Evolutionary conservation across 2,329 filamentous ascomycete species (phyloP), one percentile per base, ranked within the genome.

Genomic region (Pestalotiopsis sp.): DNA sequence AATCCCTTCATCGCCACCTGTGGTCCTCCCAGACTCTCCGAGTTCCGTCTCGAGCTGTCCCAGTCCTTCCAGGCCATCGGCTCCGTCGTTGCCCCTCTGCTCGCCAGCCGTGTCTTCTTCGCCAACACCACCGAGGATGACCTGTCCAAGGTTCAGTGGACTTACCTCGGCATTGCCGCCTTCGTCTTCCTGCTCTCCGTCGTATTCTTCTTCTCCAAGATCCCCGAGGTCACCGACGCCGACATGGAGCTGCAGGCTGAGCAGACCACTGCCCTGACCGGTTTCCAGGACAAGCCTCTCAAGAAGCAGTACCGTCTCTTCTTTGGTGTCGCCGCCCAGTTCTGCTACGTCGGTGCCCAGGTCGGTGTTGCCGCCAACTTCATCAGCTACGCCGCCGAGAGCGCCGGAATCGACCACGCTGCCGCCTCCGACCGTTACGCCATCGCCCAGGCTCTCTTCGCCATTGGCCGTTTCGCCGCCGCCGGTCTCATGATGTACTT

Each of bases 331-430:
- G 56, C 36, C 13, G 65, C 65, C 27, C 65, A 67, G 65, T 67
- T 67, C 65, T 67, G 65, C 38, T 67, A 67, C 56, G 65, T 67
- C 31, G 65, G 65, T n/a, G 65, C 65, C 25, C 65, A 67, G 38
- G 65, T 67, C 56, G 65, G 65, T 61, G 65, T 67, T n/a, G 65
- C 65, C 52, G 65, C 65, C 65, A 67, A 67, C 56, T 67, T 67
- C 65, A 67, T 67, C 56, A 67, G 25, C 56, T 67, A 59, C 38
- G 56, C 65, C 4, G 65, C 23, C 23, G 65, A 67, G 56, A 59
- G 52, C n/a, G 65, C 65, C 14, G 65, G 65, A 6, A 61, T 67
- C 27, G 23, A 23, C 52, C 41, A 67, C 17, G 52, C 65, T 9
- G 65, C 56, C 13, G 65, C 65, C 56, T 61, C 52, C 27, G 65